phyloP scores from a whole-genome alignment of 2,329 filamentous ascomycete species.

The Fusarium tricinctum region DNA sequence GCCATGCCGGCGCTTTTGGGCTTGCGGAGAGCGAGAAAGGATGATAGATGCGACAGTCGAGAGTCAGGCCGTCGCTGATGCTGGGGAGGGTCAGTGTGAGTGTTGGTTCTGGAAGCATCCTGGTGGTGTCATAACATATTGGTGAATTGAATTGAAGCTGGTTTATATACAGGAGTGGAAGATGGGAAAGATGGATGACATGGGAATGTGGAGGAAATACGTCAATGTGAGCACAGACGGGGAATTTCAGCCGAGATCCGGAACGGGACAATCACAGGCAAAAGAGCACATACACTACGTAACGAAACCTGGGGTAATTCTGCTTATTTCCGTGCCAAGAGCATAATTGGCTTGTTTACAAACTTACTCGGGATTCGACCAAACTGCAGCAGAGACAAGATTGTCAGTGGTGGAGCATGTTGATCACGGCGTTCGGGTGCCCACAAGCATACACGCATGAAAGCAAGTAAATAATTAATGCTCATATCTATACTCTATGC shows the following conservation, averaged over 20 bases:
- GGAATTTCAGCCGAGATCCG: constrained; percentile 28
- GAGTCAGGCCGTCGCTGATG: constrained; percentile 79
- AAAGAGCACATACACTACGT: constrained; percentile 20
- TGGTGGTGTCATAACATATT: constrained; percentile 45
- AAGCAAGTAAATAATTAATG: constrained; percentile 19
- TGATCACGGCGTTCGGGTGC: no score
- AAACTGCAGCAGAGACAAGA: no score
- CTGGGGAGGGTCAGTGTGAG: constrained; percentile 85
- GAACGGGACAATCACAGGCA: constrained; percentile 15
- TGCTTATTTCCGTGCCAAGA: no score
- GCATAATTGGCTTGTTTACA: no score
- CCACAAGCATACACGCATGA: background rate
- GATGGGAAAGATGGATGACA: constrained; percentile 8
- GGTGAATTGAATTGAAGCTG: constrained; percentile 14
- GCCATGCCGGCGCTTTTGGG: constrained; percentile 57
- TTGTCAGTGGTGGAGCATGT: no score
- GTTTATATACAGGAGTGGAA: constrained; percentile 8
- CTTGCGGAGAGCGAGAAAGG: constrained; percentile 63
- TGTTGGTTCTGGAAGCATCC: constrained; percentile 69
- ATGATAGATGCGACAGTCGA: constrained; percentile 89
- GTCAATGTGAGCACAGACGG: constrained; percentile 39
- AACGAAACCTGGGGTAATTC: background rate
- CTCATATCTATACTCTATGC: constrained; percentile 37
- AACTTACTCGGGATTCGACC: no score
- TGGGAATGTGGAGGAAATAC: constrained; percentile 27